Conservation (phyloP, 805 yeast genomes). For the Nakazawaea anatomiae region DNA sequence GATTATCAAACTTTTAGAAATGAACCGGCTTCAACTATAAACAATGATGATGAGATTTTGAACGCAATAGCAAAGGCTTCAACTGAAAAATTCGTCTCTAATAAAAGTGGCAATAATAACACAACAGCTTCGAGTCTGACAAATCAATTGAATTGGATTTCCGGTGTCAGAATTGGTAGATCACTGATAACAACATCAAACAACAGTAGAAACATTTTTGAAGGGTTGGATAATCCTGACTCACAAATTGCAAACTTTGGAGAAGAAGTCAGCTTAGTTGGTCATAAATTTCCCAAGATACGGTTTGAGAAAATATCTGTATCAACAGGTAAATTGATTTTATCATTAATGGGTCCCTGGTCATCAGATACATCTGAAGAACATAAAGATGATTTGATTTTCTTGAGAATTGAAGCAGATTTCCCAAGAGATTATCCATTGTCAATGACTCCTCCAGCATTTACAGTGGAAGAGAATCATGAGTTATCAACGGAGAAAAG, state of each 20-base stretch:
- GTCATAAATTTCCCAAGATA: slow-evolving; percentile 83
- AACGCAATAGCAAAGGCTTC: slow-evolving; percentile 10
- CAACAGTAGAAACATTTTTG: slow-evolving; percentile 17
- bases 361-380: slow-evolving; percentile 27
- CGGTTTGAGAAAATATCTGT: slow-evolving; percentile 85
- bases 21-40: slow-evolving; percentile 34
- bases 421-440: slow-evolving; percentile 75
- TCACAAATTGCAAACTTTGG: slow-evolving; percentile 61
- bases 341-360: slow-evolving; percentile 84
- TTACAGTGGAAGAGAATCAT: slow-evolving; percentile 74
- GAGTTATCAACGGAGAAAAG: slow-evolving; percentile 48
- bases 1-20: slow-evolving; percentile 39
- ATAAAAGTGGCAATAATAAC: slow-evolving; percentile 21
- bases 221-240: slow-evolving; percentile 10
- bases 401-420: slow-evolving; percentile 61
- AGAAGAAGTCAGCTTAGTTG: slow-evolving; percentile 85
- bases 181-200: slow-evolving; percentile 32
- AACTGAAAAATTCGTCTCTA: slow-evolving; percentile 12
- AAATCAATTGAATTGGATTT: slow-evolving; percentile 80
- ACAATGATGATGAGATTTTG: slow-evolving; percentile 5
- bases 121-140: slow-evolving; percentile 21
- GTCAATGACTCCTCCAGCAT: slow-evolving; percentile 41
- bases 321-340: slow-evolving; percentile 70
- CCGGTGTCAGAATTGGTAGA: slow-evolving; percentile 79
- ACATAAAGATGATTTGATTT: slow-evolving; percentile 43